Percentiles rank a stretch among this genome's conserved stretches.
phyloP scores from a whole-genome alignment of 495 filamentous ascomycete species.

The Pyrenula massariospora region DNA sequence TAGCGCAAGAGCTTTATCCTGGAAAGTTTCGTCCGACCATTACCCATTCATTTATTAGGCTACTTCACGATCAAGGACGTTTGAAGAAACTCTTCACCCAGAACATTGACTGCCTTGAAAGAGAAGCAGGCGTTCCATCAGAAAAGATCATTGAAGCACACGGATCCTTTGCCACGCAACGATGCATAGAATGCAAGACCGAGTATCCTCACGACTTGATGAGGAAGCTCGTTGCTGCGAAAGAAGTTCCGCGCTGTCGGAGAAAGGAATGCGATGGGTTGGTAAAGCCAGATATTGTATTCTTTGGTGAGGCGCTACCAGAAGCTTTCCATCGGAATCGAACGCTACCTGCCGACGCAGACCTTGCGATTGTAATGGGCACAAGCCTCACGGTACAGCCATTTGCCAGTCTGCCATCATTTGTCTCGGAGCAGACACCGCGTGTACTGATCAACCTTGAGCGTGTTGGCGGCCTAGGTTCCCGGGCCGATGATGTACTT shows the following conservation, averaged over 20 bases:
- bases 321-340: conserved; percentile 51
- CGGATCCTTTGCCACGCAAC: conserved; percentile 81
- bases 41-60: conserved; percentile 65
- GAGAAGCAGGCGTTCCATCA: conserved; percentile 69
- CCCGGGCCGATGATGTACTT: conserved; percentile 64
- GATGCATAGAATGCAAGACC: conserved; percentile 77
- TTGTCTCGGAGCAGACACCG: conserved; percentile 49
- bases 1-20: conserved; percentile 85
- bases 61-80: conserved; percentile 63
- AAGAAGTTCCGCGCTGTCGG: conserved; percentile 56
- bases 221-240: conserved; percentile 48
- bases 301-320: conserved; percentile 86
- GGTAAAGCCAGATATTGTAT: conserved; percentile 95
- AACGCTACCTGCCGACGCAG: conserved; percentile 45
- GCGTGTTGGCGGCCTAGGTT: conserved; percentile 69
- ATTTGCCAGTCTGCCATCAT: conserved; percentile 67
- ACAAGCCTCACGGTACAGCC: conserved; percentile 84
- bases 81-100: conserved; percentile 87
- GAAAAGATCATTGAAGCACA: conserved; percentile 87
- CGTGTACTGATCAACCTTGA: conserved; percentile 83
- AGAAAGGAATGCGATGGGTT: conserved; percentile 54
- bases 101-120: conserved; percentile 93
- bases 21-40: conserved; percentile 83
- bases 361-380: conserved; percentile 82
- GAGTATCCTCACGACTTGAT: conserved; percentile 62